These are phyloP conservation scores for Trichophyton rubrum DNA, from an alignment of 2,329 filamentous ascomycete species.

Conservation along the genomic window DNA sequence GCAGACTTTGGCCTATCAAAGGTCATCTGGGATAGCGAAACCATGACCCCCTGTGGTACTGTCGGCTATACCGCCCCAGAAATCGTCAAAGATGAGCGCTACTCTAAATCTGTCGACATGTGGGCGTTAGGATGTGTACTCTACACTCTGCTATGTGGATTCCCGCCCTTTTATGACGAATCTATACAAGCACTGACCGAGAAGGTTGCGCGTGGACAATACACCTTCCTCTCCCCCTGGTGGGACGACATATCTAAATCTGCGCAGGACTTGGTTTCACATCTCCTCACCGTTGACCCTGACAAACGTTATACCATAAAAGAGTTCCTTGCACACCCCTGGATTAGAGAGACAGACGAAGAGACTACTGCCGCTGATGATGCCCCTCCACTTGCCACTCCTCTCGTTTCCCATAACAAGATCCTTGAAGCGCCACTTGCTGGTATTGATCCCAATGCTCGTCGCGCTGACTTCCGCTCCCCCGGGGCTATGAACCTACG, in stretches of 20 bases:
- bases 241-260: conserved; percentile 97
- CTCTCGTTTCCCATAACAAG: conserved; percentile 43
- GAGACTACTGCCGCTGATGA: conserved; percentile 54
- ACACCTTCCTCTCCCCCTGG: conserved; percentile 96
- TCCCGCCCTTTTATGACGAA: conserved; percentile 97
- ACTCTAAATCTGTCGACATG: conserved; percentile 99
- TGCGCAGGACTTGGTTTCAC: conserved; percentile 85
- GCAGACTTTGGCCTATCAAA: conserved; percentile 97
- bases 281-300: conserved; percentile 86
- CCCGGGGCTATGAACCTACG: conserved; percentile 89
- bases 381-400: conserved; percentile 59
- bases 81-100: conserved; percentile 97
- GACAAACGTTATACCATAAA: conserved; percentile 89
- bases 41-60: conserved; percentile 98
- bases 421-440: conserved; percentile 43
- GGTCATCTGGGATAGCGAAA: conserved; percentile 95
- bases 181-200: conserved; percentile 94
- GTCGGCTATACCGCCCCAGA: conserved; percentile 97
- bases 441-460: conserved; percentile 37
- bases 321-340: conserved; percentile 88
- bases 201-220: conserved; percentile 93
- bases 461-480: conserved; percentile 82
- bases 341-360: conserved; percentile 65
- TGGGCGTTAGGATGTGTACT: conserved; percentile 95
- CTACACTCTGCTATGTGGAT: conserved; percentile 92